Evolutionary conservation across 2,329 filamentous ascomycete species (phyloP), one percentile per base, ranked within the genome.

Genomic region (Fusarium brevicatenulatum): DNA sequence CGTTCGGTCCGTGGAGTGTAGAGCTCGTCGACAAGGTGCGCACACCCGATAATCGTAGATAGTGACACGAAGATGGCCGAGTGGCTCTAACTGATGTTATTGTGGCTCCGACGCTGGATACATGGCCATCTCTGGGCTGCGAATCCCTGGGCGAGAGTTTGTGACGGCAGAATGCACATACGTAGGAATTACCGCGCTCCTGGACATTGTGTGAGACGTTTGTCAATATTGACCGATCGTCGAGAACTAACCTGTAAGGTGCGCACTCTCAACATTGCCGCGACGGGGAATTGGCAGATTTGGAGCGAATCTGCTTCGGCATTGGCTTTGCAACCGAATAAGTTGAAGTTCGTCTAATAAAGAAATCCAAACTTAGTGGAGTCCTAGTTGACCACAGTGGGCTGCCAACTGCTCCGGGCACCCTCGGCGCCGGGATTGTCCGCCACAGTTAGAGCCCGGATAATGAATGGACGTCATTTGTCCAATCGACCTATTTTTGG

Each of bases 241-340:
- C 16, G 46, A 55, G 47, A 34, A 66, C 79, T 67, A 71, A 85
- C 85, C 81, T 82, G 81, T 76, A 80, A 82, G 75, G 80, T 68
- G 70, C 81, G 81, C 73, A 81, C 80, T 80, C 83, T 83, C 68
- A 86, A 82, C 85, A 86, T 86, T 71, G 74, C 80, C 76, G 73
- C 68, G 63, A 66, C 52, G 56, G 73, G 67, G 58, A 53, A 68
- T 74, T 75, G 68, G 43, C 63, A 70, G 66, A 69, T 63, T 56
- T 63, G 56, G 32, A 73, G 53, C 53, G 60, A 70, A 66, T 65
- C 54, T 71, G 58, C 66, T 55, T 70, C 57, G 63, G 73, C 76
- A 77, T 77, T 74, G 66, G 66, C 43, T 64, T 71, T 71, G 49
- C 55, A 65, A 63, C 42, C 52, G 34, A 69, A 58, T 59, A 42